Percentiles rank a stretch among this genome's conserved stretches.
phyloP scores from a whole-genome alignment of 495 filamentous ascomycete genomes.

The Ramalina intermedia region DNA sequence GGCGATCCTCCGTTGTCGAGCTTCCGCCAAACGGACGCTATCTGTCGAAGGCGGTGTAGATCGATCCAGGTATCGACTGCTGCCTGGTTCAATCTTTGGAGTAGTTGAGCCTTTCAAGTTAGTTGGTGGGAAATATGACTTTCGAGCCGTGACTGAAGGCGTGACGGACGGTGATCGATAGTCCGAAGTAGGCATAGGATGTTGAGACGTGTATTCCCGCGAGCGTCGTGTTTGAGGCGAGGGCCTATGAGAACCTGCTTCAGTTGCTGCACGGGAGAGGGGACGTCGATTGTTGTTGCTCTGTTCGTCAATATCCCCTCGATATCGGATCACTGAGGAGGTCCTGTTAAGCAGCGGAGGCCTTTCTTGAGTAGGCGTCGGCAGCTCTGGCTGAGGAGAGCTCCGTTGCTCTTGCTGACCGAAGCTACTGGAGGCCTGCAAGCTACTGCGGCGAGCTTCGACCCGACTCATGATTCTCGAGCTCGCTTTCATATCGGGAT shows the following conservation, averaged over 20 bases:
- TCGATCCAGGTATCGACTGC: slow-evolving; percentile 26
- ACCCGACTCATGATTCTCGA: slow-evolving; percentile 53
- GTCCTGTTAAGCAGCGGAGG: slow-evolving; percentile 26
- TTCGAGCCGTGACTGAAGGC: slow-evolving; percentile 28
- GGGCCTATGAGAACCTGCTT: slow-evolving; percentile 21
- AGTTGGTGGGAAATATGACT: slow-evolving; percentile 28
- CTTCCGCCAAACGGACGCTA: slow-evolving; percentile 10
- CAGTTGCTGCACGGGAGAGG: slow-evolving; percentile 26
- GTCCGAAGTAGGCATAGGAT: slow-evolving; percentile 22
- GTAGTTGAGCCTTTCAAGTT: slow-evolving; percentile 26
- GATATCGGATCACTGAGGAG: slow-evolving; percentile 29
- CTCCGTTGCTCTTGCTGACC: neutral
- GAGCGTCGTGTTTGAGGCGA: slow-evolving; percentile 28
- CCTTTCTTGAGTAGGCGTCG: slow-evolving; percentile 21
- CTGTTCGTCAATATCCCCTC: slow-evolving; percentile 26
- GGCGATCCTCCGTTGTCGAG: slow-evolving; percentile 11
- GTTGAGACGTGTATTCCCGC: slow-evolving; percentile 27
- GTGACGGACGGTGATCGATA: slow-evolving; percentile 30
- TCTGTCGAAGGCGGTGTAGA: slow-evolving; percentile 14
- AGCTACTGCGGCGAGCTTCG: slow-evolving; percentile 55
- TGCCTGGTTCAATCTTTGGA: slow-evolving; percentile 31
- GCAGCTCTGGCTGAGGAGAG: slow-evolving; percentile 15
- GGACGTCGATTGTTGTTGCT: slow-evolving; percentile 21
- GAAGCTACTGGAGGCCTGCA: slow-evolving; percentile 29
- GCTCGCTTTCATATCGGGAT: slow-evolving; percentile 36